Evolutionary conservation across 441 rosid genomes (phyloP).

Genomic region (Rhodomyrtus psidioides): DNA sequence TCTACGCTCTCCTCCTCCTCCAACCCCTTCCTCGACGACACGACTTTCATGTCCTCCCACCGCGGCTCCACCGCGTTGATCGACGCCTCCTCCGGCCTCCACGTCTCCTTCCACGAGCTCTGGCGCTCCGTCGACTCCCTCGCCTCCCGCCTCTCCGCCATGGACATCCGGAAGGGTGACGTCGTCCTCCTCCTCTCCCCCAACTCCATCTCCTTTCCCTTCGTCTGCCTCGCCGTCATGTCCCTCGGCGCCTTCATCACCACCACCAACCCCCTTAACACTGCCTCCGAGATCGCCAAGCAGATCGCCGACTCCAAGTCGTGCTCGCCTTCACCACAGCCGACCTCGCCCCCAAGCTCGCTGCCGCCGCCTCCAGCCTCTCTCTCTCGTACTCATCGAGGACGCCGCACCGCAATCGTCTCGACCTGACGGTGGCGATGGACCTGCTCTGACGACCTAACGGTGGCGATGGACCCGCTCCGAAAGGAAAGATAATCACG

Average conservation of each 20-base stretch:
- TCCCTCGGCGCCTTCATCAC: conserved; percentile 88
- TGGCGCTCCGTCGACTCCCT: conserved; percentile 68
- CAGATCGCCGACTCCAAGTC: conserved; percentile 59
- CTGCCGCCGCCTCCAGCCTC: conserved; percentile 16
- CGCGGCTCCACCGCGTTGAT: no score
- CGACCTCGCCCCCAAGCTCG: conserved; percentile 43
- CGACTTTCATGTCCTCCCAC: no score
- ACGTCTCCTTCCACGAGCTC: conserved; percentile 53
- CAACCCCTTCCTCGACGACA: no score
- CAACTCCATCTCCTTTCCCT: conserved; percentile 66
- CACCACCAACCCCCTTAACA: conserved; percentile 86
- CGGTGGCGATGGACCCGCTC: no score
- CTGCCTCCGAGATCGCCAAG: conserved; percentile 44
- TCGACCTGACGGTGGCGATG: not conserved
- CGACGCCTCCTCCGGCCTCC: conserved; percentile 5
- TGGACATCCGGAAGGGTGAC: conserved; percentile 66
- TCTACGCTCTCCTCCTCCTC: no score
- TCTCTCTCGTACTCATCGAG: conserved; percentile 52
- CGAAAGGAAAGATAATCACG: no score
- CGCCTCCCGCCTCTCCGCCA: conserved; percentile 31
- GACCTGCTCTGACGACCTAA: no score
- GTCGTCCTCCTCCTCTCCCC: conserved; percentile 81
- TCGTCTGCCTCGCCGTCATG: conserved; percentile 74
- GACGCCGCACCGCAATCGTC: conserved; percentile 5
- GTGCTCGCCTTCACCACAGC: conserved; percentile 48